Percentiles rank a stretch among this genome's conserved stretches.
These are phyloP conservation scores for Wallemia ichthyophaga DNA, from an alignment of 1,284 basidiomycete genomes.

Conservation along the genomic window DNA sequence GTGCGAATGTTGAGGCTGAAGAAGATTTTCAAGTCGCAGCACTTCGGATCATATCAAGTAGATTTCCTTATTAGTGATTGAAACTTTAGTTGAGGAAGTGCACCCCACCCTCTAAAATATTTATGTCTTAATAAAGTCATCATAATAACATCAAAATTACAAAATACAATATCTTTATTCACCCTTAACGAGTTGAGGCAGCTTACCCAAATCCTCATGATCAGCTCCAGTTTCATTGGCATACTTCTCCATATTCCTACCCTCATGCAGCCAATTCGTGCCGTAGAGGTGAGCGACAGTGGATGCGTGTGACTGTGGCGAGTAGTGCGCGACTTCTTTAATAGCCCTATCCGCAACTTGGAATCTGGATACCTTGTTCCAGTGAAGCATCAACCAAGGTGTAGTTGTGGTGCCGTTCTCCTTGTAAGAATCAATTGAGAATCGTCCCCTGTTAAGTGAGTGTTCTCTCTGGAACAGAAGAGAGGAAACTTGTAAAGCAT, in stretches of 20 bases:
- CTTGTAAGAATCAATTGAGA: constrained; percentile 18
- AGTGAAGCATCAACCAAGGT: constrained; percentile 20
- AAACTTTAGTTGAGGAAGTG: no score
- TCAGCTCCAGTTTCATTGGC: neutral
- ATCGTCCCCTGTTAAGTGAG: constrained; percentile 15
- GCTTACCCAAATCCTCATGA: neutral
- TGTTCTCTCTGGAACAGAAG: constrained; percentile 16
- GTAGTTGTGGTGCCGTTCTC: constrained; percentile 21
- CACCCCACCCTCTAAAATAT: no score
- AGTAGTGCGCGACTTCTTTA: constrained; percentile 10
- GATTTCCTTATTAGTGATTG: no score
- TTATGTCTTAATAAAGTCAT: no score
- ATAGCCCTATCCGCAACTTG: constrained; percentile 18
- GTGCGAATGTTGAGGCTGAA: no score
- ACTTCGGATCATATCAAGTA: no score
- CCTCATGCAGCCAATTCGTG: neutral
- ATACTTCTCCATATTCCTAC: neutral
- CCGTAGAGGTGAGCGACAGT: neutral
- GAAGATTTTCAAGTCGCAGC: no score
- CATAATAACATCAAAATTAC: no score
- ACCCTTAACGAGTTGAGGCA: neutral
- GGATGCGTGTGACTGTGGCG: neutral
- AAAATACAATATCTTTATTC: neutral
- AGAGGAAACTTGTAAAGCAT: constrained; percentile 17
- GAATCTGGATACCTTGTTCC: constrained; percentile 19